Evolutionary conservation across 228 moss, liverwort and hornwort species (phyloP), one percentile per base, ranked within the genome.

Genomic region (Sphagnum magellanicum): DNA sequence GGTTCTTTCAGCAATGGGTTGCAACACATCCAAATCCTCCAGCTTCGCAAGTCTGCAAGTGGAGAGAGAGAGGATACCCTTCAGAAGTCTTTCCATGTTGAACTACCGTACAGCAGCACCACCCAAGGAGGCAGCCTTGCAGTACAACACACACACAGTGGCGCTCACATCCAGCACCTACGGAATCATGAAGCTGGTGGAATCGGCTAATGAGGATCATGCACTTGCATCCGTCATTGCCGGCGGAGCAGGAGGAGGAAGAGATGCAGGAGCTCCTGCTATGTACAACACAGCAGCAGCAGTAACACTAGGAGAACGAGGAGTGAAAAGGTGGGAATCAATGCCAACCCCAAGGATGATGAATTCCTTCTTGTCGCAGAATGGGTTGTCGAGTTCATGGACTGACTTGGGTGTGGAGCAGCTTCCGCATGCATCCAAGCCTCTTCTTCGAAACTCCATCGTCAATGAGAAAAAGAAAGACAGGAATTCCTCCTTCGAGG

Each of bases 141-240:
- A 81, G 52, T 84, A 88, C 5, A 81, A 84, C 66, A 84, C 81
- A 48, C 88, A 88, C 10, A 76, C 84, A 49, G 88, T 88, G 60
- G 84, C 88, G 32, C 81, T 88, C 50, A 88, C 88, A 4, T 88
- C 88, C 0, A 84, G 81, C 61, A 84, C 88, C 0, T 88, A 88
- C 50, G 88, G 88, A 14, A 79, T 88, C 0, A 84, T 88, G 87
- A 88, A 88, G 59, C 77, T 86, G 0, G 55, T 86, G 63, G 86
- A 86, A 63, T 82, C 86, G 10, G 82, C 82, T 49, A 82, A 78
- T 32, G 75, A 73, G 58, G 79, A 78, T n/a, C 82, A 73, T 60
- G 77, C 75, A 14, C 52, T 82, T 50, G 79, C 63, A 10, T 77
- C 85, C 52, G 79, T 77, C 5, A 79, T 82, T 51, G 85, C 79